Evolutionary conservation across 495 filamentous ascomycete species (phyloP).

Genomic region (Lasiosphaeria hispida): DNA sequence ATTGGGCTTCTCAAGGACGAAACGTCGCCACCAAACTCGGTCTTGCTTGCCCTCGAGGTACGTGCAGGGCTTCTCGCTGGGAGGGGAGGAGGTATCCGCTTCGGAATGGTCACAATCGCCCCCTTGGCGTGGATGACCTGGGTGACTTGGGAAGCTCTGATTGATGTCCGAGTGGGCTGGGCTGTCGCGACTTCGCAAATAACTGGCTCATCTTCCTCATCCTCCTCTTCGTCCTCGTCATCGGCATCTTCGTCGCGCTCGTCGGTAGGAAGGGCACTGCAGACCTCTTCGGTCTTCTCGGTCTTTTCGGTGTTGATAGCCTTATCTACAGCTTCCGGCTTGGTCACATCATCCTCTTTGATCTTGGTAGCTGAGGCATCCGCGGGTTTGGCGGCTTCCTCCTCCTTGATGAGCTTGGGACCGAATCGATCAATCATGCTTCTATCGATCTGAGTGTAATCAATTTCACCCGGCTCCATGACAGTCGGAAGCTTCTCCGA

Average conservation of each 20-base stretch:
- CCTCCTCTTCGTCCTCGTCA: constrained; percentile 44
- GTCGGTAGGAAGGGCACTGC: constrained; percentile 18
- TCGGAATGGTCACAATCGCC: constrained; percentile 69
- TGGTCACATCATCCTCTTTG: neutral
- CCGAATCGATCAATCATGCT: constrained; percentile 40
- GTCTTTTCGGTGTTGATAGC: neutral
- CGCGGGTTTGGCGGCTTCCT: constrained; percentile 14
- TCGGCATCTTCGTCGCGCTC: constrained; percentile 39
- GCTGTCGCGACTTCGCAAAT: constrained; percentile 50
- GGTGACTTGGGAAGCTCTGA: constrained; percentile 47
- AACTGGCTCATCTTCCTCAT: constrained; percentile 51
- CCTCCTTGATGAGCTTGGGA: constrained; percentile 21
- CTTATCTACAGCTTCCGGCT: constrained; percentile 10
- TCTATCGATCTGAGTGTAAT: constrained; percentile 54
- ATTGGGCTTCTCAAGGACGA: constrained; percentile 31
- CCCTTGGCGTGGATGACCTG: constrained; percentile 51
- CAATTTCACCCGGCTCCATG: constrained; percentile 47
- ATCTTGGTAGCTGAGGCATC: constrained; percentile 1
- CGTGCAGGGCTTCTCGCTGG: constrained; percentile 60
- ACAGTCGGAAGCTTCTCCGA: constrained; percentile 37
- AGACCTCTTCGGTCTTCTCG: neutral
- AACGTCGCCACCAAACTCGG: constrained; percentile 31
- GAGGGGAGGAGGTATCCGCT: constrained; percentile 63
- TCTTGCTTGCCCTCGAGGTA: constrained; percentile 40
- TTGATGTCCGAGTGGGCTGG: constrained; percentile 46